Conservation (phyloP, 306 rosid species). For the Malus asiatica region DNA sequence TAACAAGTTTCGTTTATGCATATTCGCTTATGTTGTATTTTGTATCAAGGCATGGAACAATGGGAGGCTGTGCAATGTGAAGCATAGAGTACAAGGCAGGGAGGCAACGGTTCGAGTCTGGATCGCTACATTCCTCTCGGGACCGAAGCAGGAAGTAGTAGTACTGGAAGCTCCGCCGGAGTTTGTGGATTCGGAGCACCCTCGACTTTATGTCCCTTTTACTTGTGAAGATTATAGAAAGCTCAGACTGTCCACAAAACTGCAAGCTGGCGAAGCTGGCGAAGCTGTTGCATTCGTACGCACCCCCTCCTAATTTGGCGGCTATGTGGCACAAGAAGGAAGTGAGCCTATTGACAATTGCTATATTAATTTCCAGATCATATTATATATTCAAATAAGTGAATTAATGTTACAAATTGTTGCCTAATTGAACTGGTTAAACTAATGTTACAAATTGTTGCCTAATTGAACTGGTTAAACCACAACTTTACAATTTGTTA, state of each 20-base stretch:
- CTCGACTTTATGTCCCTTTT: conserved; percentile 30
- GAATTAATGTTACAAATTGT: not conserved
- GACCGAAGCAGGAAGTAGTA: conserved; percentile 26
- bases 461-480: not conserved
- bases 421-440: not conserved
- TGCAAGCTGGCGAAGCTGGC: conserved; percentile 30
- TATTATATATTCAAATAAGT: not conserved
- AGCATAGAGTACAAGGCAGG: conserved; percentile 50
- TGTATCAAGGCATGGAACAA: conserved; percentile 47
- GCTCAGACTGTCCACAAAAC: conserved; percentile 19
- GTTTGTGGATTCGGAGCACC: conserved; percentile 39
- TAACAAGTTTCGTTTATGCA: too few relatives aligned
- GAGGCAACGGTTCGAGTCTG: conserved; percentile 37
- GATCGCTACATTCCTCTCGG: conserved; percentile 43
- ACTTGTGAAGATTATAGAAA: conserved; percentile 33
- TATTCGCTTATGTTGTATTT: not conserved
- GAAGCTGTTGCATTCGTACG: conserved; percentile 41
- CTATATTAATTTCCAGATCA: not conserved
- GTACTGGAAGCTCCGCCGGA: conserved; percentile 40
- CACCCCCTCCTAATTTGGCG: not conserved
- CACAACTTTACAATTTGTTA: not conserved
- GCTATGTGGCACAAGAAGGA: not conserved
- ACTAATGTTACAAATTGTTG: not conserved
- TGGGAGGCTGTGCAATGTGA: conserved; percentile 44
- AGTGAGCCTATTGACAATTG: not conserved